Evolutionary conservation across 1,284 basidiomycete species (phyloP).

Genomic region (Ustilago crameri): DNA sequence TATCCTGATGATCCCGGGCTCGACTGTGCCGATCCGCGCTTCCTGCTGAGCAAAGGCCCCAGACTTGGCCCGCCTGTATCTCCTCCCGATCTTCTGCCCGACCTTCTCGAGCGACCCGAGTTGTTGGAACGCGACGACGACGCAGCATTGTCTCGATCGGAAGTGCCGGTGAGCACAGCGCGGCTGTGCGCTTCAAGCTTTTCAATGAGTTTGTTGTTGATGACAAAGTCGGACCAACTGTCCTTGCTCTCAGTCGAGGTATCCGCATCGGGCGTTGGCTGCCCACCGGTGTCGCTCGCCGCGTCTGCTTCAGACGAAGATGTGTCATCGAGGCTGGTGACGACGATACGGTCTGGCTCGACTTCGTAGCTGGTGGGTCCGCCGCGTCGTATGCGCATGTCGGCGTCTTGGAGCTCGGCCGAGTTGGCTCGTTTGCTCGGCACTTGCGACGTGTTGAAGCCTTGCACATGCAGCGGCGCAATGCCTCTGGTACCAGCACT

Average conservation of each 20-base stretch:
- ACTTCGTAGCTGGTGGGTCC: constrained; percentile 45
- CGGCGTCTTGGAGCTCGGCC: constrained; percentile 28
- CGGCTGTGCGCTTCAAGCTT: constrained; percentile 54
- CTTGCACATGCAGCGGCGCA: constrained; percentile 12
- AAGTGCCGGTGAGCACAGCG: constrained; percentile 44
- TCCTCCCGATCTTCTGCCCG: constrained; percentile 30
- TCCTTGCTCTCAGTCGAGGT: constrained; percentile 28
- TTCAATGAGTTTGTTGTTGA: constrained; percentile 57
- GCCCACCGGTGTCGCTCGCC: constrained; percentile 8
- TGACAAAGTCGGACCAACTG: constrained; percentile 30
- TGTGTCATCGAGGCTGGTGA: constrained; percentile 45
- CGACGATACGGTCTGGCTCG: constrained; percentile 46
- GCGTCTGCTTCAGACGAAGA: constrained; percentile 35
- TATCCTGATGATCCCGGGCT: constrained; percentile 44
- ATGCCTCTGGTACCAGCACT: constrained; percentile 9
- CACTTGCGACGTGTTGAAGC: constrained; percentile 3
- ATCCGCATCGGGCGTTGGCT: constrained; percentile 32
- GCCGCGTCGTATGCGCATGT: constrained; percentile 32
- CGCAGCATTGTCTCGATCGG: constrained; percentile 42
- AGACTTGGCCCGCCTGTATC: constrained; percentile 11
- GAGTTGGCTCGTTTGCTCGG: constrained; percentile 4
- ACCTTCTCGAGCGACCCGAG: constrained; percentile 21
- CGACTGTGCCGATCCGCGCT: constrained; percentile 36
- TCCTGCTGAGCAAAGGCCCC: constrained; percentile 30
- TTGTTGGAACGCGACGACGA: constrained; percentile 13